Base-by-base conservation (phyloP, 108 stramenopile species). In the Mayamaea pseudoterrestris region DNA sequence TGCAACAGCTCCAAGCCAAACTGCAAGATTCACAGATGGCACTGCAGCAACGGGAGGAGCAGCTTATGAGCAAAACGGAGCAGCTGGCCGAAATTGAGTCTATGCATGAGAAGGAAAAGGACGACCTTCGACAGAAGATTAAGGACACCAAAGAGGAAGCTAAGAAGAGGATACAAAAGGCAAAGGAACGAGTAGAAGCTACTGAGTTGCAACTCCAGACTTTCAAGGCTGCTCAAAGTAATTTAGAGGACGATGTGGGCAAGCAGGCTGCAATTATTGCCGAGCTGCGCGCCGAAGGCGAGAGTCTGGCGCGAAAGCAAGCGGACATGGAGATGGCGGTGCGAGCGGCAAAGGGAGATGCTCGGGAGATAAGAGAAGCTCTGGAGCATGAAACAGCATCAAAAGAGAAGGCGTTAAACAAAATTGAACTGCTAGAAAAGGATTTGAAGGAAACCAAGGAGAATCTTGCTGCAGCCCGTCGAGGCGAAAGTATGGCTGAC, bases 61-160 rank as follows among this genome's bases (percentile, higher is more conserved):
- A 87, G 51, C 55, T 87, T 24, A 42, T 63, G 11, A 69, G 55
- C 31, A 87, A 82, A 53, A 62, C 75, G 3, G 57, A 60, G n/a
- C 78, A 82, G 53, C 57, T 87, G 35, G 65, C 66, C 5, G 45
- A 69, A 21, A 42, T 87, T 2, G 59, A 69, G 46, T 13, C 45
- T 13, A 52, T 79, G 47, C 36, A 61, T 36, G 80, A 87, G 35
- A 44, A 37, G 22, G 80, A 81, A 55, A 68, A 66, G 30, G 45
- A 57, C 8, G 55, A 80, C 35, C 47, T 81, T 3, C 56, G 50
- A 16, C 42, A 64, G 35, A 60, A 69, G 17, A 45, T 80, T 5
- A 26, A 47, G 18, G 73, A 82, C 42, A 80, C 83, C 36, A 86
- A 86, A 36, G 83, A 86, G 34, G 83, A 82, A 67, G 80, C 85